These are phyloP conservation scores for Rhodomyrtus tomentosa DNA, from an alignment of 345 rosid genomes.

Conservation along the genomic window DNA sequence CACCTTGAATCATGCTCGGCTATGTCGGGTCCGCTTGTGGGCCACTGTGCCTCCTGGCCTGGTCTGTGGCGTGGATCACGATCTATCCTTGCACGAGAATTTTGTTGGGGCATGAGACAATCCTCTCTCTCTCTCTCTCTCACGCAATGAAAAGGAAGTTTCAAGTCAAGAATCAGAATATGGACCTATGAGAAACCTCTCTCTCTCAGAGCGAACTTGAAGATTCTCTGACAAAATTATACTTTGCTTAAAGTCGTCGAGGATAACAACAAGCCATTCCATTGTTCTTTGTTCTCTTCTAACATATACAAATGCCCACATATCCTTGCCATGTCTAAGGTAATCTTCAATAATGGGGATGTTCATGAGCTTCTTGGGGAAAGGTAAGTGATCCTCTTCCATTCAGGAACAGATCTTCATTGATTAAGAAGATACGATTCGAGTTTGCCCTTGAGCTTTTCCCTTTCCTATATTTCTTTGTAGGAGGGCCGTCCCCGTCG, in stretches of 20 bases:
- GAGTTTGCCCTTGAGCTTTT: background rate
- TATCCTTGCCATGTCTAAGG: background rate
- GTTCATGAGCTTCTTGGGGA: constrained; percentile 47
- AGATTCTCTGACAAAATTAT: background rate
- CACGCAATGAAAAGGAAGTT: background rate
- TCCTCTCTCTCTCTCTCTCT: background rate
- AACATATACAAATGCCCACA: background rate
- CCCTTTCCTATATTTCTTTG: background rate
- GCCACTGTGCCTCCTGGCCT: too few relatives aligned
- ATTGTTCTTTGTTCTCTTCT: background rate
- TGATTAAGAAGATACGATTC: background rate
- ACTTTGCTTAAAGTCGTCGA: background rate
- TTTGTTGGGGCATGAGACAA: background rate
- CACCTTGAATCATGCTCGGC: too few relatives aligned
- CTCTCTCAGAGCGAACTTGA: background rate
- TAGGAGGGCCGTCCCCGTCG: constrained; percentile 33
- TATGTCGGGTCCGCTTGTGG: too few relatives aligned
- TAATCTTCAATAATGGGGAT: constrained; percentile 37
- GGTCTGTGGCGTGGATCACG: too few relatives aligned
- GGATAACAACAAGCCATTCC: background rate
- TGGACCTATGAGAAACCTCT: background rate
- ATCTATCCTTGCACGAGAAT: too few relatives aligned
- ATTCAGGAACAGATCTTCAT: background rate
- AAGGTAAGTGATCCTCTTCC: constrained; percentile 20
- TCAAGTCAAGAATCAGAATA: background rate